Evolutionary conservation across 2,329 filamentous ascomycete genomes (phyloP).

Genomic region (Pseudogymnoascus sp.): DNA sequence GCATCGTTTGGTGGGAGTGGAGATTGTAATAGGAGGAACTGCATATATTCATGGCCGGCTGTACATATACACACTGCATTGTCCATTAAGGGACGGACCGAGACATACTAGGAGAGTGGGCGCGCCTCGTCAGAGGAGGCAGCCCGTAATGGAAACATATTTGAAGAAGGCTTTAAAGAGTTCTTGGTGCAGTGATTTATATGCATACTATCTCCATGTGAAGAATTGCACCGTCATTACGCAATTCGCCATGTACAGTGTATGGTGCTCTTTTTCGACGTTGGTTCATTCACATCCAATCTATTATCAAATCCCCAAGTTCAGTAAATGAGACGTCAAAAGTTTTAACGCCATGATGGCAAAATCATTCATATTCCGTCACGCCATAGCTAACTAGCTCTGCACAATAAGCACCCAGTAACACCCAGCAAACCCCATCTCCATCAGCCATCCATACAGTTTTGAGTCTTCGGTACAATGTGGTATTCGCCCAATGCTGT

Average conservation of each 20-base stretch:
- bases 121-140: not conserved
- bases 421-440: not conserved
- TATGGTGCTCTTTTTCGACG: too few relatives aligned
- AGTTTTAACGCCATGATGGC: not conserved
- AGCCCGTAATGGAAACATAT: not conserved
- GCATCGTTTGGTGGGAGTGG: not conserved
- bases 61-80: constrained; percentile 6
- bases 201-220: not conserved
- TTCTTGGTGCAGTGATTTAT: not conserved
- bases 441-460: not conserved
- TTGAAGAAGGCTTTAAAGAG: not conserved
- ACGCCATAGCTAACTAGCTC: constrained; percentile 4
- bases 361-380: constrained; percentile 8
- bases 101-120: not conserved
- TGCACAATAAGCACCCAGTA: not conserved
- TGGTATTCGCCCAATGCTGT: constrained; percentile 5
- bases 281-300: not conserved
- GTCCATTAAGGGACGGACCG: not conserved
- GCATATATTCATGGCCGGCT: constrained; percentile 8
- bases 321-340: not conserved
- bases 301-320: not conserved
- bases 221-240: not conserved
- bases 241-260: not conserved
- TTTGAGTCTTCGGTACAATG: not conserved
- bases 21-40: not conserved